These are phyloP conservation scores for Microdochium trichocladiopsis DNA, from an alignment of 2,329 filamentous ascomycete genomes.

Conservation along the genomic window DNA sequence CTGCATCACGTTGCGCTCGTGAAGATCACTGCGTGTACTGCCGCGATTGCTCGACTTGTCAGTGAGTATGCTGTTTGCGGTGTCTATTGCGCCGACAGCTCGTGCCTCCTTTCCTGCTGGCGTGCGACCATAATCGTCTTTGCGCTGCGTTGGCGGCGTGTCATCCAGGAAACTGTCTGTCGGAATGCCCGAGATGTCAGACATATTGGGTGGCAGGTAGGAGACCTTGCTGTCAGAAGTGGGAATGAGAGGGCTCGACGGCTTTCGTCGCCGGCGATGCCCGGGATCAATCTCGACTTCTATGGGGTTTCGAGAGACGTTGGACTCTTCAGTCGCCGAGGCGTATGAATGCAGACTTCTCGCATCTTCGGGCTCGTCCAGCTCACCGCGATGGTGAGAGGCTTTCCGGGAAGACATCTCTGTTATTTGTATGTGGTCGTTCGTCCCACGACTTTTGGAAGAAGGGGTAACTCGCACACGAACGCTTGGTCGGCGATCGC, in stretches of 20 bases:
- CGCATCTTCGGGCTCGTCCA: slow-evolving; percentile 52
- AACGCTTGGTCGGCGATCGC: slow-evolving; percentile 74
- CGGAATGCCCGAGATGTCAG: slow-evolving; percentile 77
- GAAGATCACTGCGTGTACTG: slow-evolving; percentile 29
- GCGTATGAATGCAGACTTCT: slow-evolving; percentile 67
- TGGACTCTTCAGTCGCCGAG: slow-evolving; percentile 74
- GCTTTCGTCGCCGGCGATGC: slow-evolving; percentile 41
- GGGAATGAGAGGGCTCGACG: slow-evolving; percentile 60
- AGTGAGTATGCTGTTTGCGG: slow-evolving; percentile 15
- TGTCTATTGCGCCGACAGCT: slow-evolving; percentile 21
- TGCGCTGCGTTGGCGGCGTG: slow-evolving; percentile 36
- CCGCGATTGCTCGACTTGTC: slow-evolving; percentile 37
- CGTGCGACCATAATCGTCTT: slow-evolving; percentile 29
- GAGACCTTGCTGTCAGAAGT: slow-evolving; percentile 47
- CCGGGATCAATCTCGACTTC: slow-evolving; percentile 79
- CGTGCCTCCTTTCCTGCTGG: slow-evolving; percentile 29
- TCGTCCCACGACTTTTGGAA: slow-evolving; percentile 49
- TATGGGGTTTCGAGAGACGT: slow-evolving; percentile 68
- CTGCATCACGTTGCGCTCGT: slow-evolving; percentile 28
- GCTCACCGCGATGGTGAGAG: slow-evolving; percentile 46
- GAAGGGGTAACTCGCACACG: slow-evolving; percentile 74
- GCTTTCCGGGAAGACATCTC: slow-evolving; percentile 69
- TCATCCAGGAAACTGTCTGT: slow-evolving; percentile 56
- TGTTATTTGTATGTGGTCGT: slow-evolving; percentile 81
- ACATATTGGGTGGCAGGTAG: slow-evolving; percentile 61